Base-by-base conservation (phyloP, 2,329 filamentous ascomycete genomes). In the Tolypocladium guangdongense region DNA sequence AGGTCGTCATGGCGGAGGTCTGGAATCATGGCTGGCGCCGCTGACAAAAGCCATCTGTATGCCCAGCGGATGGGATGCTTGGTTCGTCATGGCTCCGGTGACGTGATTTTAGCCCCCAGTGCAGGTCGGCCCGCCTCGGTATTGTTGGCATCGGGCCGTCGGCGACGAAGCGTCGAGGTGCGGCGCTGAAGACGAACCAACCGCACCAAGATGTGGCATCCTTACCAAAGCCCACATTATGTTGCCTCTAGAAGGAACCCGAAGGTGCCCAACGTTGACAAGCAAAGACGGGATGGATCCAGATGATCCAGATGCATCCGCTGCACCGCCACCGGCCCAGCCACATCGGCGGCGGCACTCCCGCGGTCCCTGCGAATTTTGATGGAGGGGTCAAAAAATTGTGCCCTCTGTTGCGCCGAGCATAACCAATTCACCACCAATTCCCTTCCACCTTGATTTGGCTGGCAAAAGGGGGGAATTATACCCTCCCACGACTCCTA, bases 351-450 rank as follows among this genome's bases (percentile, higher is more conserved):
- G 16, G 22, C 41, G 22, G 35, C 35, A 2, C 24, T 45, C 12
- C 11, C 41, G 14, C n/a, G n/a, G n/a, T n/a, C n/a, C n/a, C n/a
- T n/a, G n/a, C n/a, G n/a, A n/a, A n/a, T 52, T 52, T 52, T 54
- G 36, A 37, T 51, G 36, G 55, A 48, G 53, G 51, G 55, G 49
- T 45, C 36, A 54, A 48, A 53, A 54, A 55, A 57, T 35, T 51
- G 27, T 51, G 33, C 4, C 33, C 20, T 18, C 18, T 24, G 48
- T 20, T n/a, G 47, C 32, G 32, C n/a, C 7, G 32, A 10, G 27
- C 12, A 38, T 43, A 12, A 27, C 27, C 43, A 20, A 10, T 12
- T 11, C 24, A 11, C 24, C 24, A n/a, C 24, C 41, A 6, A 30
- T 45, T 45, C 43, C 6, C 10, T 16, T 32, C 43, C 18, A 16